phyloP scores from a whole-genome alignment of 2,329 filamentous ascomycete species.

The Stagonosporopsis vannaccii region DNA sequence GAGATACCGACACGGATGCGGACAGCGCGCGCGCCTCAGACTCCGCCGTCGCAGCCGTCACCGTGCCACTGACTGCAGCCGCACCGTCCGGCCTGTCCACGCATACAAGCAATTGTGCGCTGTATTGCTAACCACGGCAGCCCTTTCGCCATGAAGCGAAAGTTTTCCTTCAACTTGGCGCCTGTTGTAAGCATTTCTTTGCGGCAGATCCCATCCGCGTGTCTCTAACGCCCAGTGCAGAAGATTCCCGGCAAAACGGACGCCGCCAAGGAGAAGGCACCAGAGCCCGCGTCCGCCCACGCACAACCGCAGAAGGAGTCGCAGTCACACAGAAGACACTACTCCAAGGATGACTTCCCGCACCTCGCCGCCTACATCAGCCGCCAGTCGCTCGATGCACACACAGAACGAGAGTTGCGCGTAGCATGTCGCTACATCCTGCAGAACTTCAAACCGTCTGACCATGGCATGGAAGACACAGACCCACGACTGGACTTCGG shows the following conservation, averaged over 20 bases:
- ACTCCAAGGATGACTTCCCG: slow-evolving; percentile 42
- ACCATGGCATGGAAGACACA: slow-evolving; percentile 45
- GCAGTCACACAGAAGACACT: slow-evolving; percentile 31
- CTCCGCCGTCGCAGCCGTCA: slow-evolving; percentile 8
- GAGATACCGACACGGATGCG: slow-evolving; percentile 11
- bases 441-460: slow-evolving; percentile 50
- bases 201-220: background rate
- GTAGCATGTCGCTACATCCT: slow-evolving; percentile 56
- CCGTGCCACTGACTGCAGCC: slow-evolving; percentile 8
- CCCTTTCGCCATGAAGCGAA: slow-evolving; percentile 47
- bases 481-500: slow-evolving; percentile 49
- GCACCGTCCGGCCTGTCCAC: slow-evolving; percentile 1
- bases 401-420: slow-evolving; percentile 55
- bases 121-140: slow-evolving; percentile 4
- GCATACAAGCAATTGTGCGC: slow-evolving; percentile 1
- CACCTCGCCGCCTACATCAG: slow-evolving; percentile 53
- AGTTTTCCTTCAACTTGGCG: slow-evolving; percentile 55
- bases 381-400: slow-evolving; percentile 52
- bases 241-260: slow-evolving; percentile 46
- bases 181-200: slow-evolving; percentile 46
- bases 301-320: slow-evolving; percentile 9
- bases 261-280: slow-evolving; percentile 37
- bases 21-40: slow-evolving; percentile 14
- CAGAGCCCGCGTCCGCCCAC: slow-evolving; percentile 33
- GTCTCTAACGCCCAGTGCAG: slow-evolving; percentile 27